Base-by-base conservation (phyloP, 2,329 filamentous ascomycete species). In the Chaetomium olivaceum region DNA sequence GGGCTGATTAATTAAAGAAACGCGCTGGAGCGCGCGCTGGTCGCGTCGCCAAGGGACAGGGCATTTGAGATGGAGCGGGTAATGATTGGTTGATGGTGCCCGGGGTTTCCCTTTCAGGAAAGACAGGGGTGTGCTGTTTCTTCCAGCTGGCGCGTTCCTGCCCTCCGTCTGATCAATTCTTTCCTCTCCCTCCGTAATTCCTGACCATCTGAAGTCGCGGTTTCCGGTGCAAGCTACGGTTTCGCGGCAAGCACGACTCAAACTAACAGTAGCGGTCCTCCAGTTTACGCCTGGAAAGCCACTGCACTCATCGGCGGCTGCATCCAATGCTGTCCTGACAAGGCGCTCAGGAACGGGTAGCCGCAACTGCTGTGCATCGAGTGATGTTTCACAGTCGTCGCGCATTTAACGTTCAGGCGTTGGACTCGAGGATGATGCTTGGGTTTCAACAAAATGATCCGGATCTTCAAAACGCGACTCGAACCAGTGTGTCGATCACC, bases 1-100 rank as follows among this genome's bases (percentile, higher is more conserved):
- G 62, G 61, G 62, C 57, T 65, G 39, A 57, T 65, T 29, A 33
- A 58, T 58, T 16, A 23, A 19, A 3, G 16, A 66, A 58, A 59
- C 66, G 63, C 33, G 56, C 16, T 12, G 11, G 19, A 57, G 25
- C 59, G 64, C 61, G 67, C 25, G 54, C 29, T 25, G 19, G 55
- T 64, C 64, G 66, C 63, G 65, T 58, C 12, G 27, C 36, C 50
- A 39, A n/a, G 58, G 61, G 52, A 6, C 11, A n/a, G 3, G 31
- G 25, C 16, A 12, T 9, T 16, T 8, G 4, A 3, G 9, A 9
- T 23, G 33, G n/a, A 3, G 19, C 31, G 4, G n/a, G 16, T 2
- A 29, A 31, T 25, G 58, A 63, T 66, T 66, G 64, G 64, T 4
- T 23, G 39, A 9, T 1, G 27, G 1, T 1, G 48, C 19, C 29